Conservation (phyloP, 1,284 basidiomycete species). For the Rhodotorula sp. region DNA sequence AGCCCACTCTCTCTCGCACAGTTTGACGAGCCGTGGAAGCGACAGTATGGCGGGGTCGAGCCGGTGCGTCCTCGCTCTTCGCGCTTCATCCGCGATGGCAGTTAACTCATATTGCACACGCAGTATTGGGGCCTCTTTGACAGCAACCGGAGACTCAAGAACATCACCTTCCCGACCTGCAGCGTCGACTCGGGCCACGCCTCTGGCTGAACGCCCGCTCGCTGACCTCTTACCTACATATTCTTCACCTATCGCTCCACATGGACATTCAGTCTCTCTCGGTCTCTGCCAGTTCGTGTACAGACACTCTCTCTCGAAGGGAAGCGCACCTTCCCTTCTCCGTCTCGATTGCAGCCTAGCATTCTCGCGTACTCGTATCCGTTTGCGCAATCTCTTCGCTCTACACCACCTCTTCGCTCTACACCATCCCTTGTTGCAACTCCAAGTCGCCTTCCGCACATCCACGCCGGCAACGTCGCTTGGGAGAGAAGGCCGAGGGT, state of each 20-base stretch:
- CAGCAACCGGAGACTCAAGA: conserved; percentile 49
- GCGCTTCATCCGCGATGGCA: neutral
- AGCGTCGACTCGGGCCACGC: conserved; percentile 9
- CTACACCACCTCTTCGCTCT: too few species aligned
- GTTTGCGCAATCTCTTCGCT: too few species aligned
- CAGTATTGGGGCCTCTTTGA: conserved; percentile 53
- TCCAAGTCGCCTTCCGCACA: too few species aligned
- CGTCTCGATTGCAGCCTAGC: too few species aligned
- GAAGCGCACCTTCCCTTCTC: too few species aligned
- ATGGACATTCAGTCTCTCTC: neutral
- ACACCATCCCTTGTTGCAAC: too few species aligned
- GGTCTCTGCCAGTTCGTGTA: too few species aligned
- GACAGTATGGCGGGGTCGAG: conserved; percentile 81
- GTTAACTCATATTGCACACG: neutral
- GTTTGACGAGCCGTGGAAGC: conserved; percentile 47
- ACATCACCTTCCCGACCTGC: conserved; percentile 39
- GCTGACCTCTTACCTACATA: neutral
- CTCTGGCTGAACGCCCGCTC: neutral
- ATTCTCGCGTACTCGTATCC: too few species aligned
- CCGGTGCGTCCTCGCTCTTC: conserved; percentile 44
- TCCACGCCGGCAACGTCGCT: too few species aligned
- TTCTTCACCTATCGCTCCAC: neutral
- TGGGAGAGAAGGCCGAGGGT: too few species aligned
- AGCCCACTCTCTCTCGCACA: too few species aligned
- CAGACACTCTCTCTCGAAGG: too few species aligned